A percentile compares a stretch with the other conserved stretches of the same genome.
Conservation (phyloP, 352 stramenopile genomes). For the Aphanomyces invadans region DNA sequence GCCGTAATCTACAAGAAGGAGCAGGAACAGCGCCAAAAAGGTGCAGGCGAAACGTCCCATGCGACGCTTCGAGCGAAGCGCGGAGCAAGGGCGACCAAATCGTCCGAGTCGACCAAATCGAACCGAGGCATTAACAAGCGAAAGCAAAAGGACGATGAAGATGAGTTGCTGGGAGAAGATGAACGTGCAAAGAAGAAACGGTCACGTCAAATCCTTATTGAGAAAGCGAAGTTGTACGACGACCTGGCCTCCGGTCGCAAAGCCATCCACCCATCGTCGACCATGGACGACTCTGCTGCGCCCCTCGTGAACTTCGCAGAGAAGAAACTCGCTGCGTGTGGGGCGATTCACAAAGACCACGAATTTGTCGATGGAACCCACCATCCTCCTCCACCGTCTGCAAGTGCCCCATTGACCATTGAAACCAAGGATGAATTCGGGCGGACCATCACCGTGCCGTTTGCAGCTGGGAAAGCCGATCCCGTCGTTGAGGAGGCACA, state of each 20-base stretch:
- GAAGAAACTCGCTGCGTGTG: conserved; percentile 24
- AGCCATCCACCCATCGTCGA: not conserved
- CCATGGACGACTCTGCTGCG: too few relatives aligned
- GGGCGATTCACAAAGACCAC: conserved; percentile 16
- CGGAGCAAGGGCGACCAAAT: not conserved
- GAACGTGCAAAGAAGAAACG: conserved; percentile 49
- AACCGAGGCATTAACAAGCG: conserved; percentile 60
- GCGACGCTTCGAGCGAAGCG: conserved; percentile 31
- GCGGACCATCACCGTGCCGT: conserved; percentile 37
- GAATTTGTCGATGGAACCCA: conserved; percentile 23
- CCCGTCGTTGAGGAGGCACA: conserved; percentile 21
- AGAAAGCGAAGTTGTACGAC: conserved; percentile 74
- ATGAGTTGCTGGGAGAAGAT: conserved; percentile 44
- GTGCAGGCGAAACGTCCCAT: conserved; percentile 42
- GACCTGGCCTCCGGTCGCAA: conserved; percentile 40
- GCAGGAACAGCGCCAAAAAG: conserved; percentile 50
- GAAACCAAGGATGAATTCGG: conserved; percentile 61
- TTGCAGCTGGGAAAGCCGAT: conserved; percentile 35
- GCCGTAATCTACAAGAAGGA: conserved; percentile 78
- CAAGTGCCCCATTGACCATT: conserved; percentile 10
- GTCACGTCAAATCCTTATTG: conserved; percentile 50
- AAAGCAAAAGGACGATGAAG: conserved; percentile 42
- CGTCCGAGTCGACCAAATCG: conserved; percentile 26
- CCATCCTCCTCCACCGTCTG: not conserved
- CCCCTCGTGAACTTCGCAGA: conserved; percentile 60